Base-by-base conservation (phyloP, 2,329 filamentous ascomycete species). In the Alternaria rosae region DNA sequence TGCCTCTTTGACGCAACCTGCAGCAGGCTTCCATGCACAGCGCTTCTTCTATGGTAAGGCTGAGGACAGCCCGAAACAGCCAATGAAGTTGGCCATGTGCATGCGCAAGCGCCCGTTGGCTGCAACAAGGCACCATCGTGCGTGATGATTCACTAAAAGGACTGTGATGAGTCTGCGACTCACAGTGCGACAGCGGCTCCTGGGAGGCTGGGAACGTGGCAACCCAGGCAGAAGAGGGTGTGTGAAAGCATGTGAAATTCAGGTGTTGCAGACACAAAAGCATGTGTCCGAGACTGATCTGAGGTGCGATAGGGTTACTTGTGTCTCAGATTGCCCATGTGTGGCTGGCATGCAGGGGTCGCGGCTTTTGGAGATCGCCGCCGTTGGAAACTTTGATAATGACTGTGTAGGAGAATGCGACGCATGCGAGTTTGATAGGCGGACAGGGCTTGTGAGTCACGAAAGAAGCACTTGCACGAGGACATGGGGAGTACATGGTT, bases 291-390 rank as follows among this genome's bases (percentile, higher is more conserved):
- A 59, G 56, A 54, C 64, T 43, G 43, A 56, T 55, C 57, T 68
- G 69, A 73, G 64, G 61, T 59, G 54, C 60, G 25, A 64, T 66
- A 54, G 44, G 56, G 30, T 60, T 55, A 30, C 26, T 47, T 51
- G 58, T 69, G 72, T 75, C 70, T 74, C 71, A 70, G 67, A 68
- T 69, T 38, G 35, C 59, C 69, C 72, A 72, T 73, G 71, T 69
- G 71, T 63, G 66, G 47, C 28, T 62, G 54, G 54, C 51, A 66
- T 68, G 65, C 67, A 68, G 67, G 67, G 68, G 67, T 23, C 50
- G 66, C 52, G 52, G 55, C 58, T 51, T 54, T 28, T 61, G 50
- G 48, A 48, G 35, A 60, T 55, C 54, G 60, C 55, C 65, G 54
- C 47, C 47, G 47, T 51, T 65, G 56, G 42, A 43, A 53, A 57